These are phyloP conservation scores for Haematococcus sp. DNA, from an alignment of 139 green algal genomes.

Conservation along the genomic window DNA sequence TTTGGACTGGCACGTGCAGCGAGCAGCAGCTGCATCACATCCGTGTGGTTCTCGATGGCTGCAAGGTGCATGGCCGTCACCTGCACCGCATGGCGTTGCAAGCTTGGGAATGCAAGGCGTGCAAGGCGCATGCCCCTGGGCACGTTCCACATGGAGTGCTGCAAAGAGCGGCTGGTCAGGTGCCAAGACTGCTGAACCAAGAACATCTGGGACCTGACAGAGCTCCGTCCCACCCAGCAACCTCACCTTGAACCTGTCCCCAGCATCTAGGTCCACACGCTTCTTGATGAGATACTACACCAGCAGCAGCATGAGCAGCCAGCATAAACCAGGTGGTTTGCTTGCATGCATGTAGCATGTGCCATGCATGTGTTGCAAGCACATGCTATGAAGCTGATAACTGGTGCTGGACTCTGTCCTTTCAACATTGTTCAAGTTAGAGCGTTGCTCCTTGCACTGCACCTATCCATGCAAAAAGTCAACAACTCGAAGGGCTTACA, in stretches of 20 bases:
- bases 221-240: constrained; percentile 39
- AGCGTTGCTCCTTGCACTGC: neutral
- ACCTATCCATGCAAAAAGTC: too few relatives aligned
- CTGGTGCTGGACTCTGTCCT: neutral
- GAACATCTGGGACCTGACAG: too few relatives aligned
- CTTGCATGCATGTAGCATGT: too few relatives aligned
- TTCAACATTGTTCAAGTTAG: neutral
- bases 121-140: too few relatives aligned
- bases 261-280: constrained; percentile 46
- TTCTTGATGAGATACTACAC: constrained; percentile 42
- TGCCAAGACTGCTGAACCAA: too few relatives aligned
- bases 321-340: too few relatives aligned
- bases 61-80: constrained; percentile 49
- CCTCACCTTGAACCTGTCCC: constrained; percentile 39
- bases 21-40: constrained; percentile 31
- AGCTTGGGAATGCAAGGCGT: too few relatives aligned
- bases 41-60: constrained; percentile 31
- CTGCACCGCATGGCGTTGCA: neutral
- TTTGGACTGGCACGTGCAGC: constrained; percentile 14
- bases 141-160: too few relatives aligned
- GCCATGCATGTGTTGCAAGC: neutral
- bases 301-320: neutral
- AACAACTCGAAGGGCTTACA: constrained; percentile 6
- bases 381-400: neutral
- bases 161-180: too few relatives aligned